Evolutionary conservation across 192 early-diverging fungal species (phyloP), one percentile per base, ranked within the genome.

Genomic region (Dimargaris cristalligena): DNA sequence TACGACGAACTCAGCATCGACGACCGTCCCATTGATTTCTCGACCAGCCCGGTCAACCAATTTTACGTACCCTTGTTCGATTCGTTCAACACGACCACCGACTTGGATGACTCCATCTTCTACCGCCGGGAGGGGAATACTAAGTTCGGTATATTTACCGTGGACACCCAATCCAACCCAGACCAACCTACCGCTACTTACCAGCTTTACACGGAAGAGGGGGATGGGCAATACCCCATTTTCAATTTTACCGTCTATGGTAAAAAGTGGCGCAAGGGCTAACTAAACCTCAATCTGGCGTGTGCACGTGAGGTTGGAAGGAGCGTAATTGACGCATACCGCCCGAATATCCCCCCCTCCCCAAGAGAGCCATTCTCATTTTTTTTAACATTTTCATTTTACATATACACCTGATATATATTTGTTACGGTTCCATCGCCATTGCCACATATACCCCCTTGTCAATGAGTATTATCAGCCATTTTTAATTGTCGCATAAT

Each of bases 71-170:
- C 74, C 35, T 32, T 76, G 0, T 30, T 72, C 29, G 61, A 69
- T 32, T 52, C 62, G 41, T 69, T 70, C 50, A 63, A 59, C 45
- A 55, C 49, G 32, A 35, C 68, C 46, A 52, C 25, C 28, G 58
- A 62, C 34, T 63, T 69, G 52, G 74, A 76, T 48, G 61, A 58
- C 32, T 66, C 69, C 30, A 57, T 76, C 35, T 66, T 65, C 49
- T 67, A 69, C 58, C 68, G 65, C 18, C 56, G 69, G 3, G 61
- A 38, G 1, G 74, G 71, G n/a, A 71, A 73, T 50, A 65, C 69
- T 56, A 72, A 76, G 65, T 71, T 67, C 50, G 74, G 69, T 8
- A 64, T 73, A 30, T n/a, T 76, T n/a, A 67, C 71, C 44, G 69
- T 76, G 13, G 74, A 75, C 33, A 75, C 74, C 0, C 50, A 57